Evolutionary conservation across 495 filamentous ascomycete species (phyloP), one percentile per base, ranked within the genome.

Genomic region (Mycothermus thermophilus): DNA sequence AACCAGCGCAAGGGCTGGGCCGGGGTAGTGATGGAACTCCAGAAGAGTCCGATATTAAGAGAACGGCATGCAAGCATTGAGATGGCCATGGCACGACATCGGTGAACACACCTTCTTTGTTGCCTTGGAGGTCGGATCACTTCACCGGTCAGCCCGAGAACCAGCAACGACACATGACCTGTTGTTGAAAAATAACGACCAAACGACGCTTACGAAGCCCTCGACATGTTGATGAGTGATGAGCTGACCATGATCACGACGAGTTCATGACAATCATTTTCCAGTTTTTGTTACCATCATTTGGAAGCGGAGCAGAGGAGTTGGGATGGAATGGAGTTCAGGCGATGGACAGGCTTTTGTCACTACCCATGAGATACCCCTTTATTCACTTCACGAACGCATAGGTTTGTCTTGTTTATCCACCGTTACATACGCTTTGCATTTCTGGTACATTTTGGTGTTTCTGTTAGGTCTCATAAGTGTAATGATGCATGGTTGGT

Each of bases 51-150:
- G 1, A 32, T 63, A 36, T 55, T 72, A 50, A 60, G 60, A 18
- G 60, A 63, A 35, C 55, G 69, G 30, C 69, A 68, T 37, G 62
- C 66, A 4, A 67, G 60, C 13, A 64, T 70, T 42, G 69, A 72
- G 44, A 50, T 46, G 40, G 47, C 63, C 22, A 63, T 68, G 63
- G 43, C 44, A 12, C 43, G 40, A 11, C 32, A 41, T 11, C 38
- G 41, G 15, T 51, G 30, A 46, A 21, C 11, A 17, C 16, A 15
- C 8, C 20, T 25, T 19, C 12, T 29, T n/a, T n/a, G n/a, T n/a
- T n/a, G n/a, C n/a, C n/a, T n/a, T n/a, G n/a, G n/a, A n/a, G n/a
- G n/a, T n/a, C n/a, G n/a, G n/a, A n/a, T n/a, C n/a, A n/a, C n/a
- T n/a, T n/a, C n/a, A n/a, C n/a, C n/a, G n/a, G n/a, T n/a, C n/a